Evolutionary conservation across 352 stramenopile genomes (phyloP).

Genomic region (Phytophthora crassamura): DNA sequence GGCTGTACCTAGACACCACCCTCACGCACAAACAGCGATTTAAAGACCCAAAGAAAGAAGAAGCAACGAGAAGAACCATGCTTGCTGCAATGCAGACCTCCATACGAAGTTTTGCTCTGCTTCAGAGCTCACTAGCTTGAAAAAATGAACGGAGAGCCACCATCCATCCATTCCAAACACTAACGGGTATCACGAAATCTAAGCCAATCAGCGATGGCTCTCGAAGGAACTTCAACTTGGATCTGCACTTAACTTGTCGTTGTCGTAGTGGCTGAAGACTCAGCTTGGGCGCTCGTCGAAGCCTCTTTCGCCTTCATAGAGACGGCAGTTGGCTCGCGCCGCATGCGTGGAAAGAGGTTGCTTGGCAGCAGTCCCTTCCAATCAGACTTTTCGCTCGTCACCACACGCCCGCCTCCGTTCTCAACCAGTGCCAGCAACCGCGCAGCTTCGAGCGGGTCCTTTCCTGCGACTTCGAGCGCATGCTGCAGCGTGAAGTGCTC

Average conservation of each 20-base stretch:
- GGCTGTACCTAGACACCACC: slow-evolving; percentile 9
- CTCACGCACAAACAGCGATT: slow-evolving; percentile 27
- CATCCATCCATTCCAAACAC: too few species aligned
- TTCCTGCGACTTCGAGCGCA: slow-evolving; percentile 60
- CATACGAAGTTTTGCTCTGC: too few species aligned
- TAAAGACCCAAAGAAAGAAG: background rate
- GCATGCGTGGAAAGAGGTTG: slow-evolving; percentile 18
- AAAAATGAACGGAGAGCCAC: too few species aligned
- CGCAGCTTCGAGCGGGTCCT: slow-evolving; percentile 66
- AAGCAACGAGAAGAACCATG: too few species aligned
- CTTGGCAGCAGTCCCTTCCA: slow-evolving; percentile 27
- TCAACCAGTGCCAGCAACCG: slow-evolving; percentile 59
- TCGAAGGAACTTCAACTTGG: too few species aligned
- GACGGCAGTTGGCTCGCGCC: background rate
- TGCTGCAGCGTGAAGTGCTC: slow-evolving; percentile 73
- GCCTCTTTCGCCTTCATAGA: slow-evolving; percentile 24
- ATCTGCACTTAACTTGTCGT: slow-evolving; percentile 8
- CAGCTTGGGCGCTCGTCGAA: slow-evolving; percentile 9
- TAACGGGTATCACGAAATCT: too few species aligned
- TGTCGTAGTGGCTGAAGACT: slow-evolving; percentile 17
- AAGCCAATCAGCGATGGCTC: too few species aligned
- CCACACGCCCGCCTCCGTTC: slow-evolving; percentile 23
- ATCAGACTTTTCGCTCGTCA: slow-evolving; percentile 12
- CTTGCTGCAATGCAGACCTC: too few species aligned
- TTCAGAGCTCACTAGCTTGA: too few species aligned